Evolutionary conservation across 2,329 filamentous ascomycete species (phyloP).

Genomic region (Talaromyces sp.): DNA sequence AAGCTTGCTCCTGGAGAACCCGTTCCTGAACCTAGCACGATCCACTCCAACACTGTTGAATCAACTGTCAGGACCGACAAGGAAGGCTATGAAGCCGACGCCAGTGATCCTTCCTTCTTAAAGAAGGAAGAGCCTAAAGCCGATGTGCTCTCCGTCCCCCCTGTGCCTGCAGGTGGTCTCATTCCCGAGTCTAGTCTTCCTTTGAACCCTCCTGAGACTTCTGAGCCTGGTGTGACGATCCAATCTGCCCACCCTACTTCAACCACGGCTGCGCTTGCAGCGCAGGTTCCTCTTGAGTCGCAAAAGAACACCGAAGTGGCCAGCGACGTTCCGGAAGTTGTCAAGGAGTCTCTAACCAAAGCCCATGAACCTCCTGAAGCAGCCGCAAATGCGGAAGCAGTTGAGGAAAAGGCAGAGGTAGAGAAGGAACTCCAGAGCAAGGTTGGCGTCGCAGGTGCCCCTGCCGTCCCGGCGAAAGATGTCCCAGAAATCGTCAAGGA

Average conservation of each 20-base stretch:
- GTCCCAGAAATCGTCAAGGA: conserved; percentile 38
- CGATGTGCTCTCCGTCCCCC: conserved; percentile 51
- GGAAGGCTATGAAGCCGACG: conserved; percentile 79
- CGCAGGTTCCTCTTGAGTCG: conserved; percentile 43
- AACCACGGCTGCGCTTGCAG: conserved; percentile 47
- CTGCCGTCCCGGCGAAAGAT: conserved; percentile 29
- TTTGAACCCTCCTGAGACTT: conserved; percentile 48
- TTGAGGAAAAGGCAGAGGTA: conserved; percentile 70
- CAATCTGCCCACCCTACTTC: conserved; percentile 50
- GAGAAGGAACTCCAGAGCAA: conserved; percentile 68
- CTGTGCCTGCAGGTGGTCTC: conserved; percentile 56
- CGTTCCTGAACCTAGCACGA: conserved; percentile 63
- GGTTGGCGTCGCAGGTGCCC: conserved; percentile 23
- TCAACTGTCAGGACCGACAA: conserved; percentile 66
- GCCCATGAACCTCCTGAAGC: conserved; percentile 67
- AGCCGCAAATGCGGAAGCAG: conserved; percentile 63
- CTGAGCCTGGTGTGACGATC: conserved; percentile 39
- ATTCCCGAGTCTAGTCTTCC: conserved; percentile 83
- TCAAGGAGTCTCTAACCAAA: conserved; percentile 44
- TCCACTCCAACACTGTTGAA: conserved; percentile 69
- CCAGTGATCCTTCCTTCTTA: conserved; percentile 47
- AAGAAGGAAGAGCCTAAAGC: conserved; percentile 40
- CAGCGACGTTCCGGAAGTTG: conserved; percentile 41
- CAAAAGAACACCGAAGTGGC: conserved; percentile 25
- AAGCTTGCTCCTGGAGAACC: conserved; percentile 74